Evolutionary conservation across 441 rosid genomes (phyloP).

Genomic region (Aquilaria agallochum): DNA sequence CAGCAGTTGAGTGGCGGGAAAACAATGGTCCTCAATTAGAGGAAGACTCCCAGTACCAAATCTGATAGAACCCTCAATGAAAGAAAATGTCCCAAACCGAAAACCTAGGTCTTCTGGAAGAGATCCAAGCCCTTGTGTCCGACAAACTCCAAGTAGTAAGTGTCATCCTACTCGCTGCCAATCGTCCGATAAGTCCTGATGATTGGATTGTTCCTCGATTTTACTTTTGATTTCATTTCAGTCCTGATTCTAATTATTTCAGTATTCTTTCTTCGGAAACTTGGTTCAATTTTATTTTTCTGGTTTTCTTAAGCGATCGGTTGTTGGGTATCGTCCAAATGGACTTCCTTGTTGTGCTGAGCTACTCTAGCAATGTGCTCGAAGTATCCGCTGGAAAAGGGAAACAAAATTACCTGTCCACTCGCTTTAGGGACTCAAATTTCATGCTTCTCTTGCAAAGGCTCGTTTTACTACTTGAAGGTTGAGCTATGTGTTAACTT

Average conservation of each 20-base stretch:
- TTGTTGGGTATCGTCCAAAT: constrained; percentile 4
- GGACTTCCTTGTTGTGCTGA: neutral
- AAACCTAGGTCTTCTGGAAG: constrained; percentile 62
- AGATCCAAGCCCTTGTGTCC: constrained; percentile 66
- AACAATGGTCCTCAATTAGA: constrained; percentile 14
- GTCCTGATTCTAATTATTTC: neutral
- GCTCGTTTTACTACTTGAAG: neutral
- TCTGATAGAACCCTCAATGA: neutral
- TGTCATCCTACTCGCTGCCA: constrained; percentile 1
- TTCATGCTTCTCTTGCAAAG: neutral
- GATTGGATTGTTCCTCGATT: neutral
- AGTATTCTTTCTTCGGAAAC: neutral
- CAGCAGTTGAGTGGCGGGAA: constrained; percentile 49
- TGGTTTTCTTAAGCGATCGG: neutral
- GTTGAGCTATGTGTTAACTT: constrained; percentile 3
- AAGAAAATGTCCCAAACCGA: constrained; percentile 40
- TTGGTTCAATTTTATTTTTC: constrained; percentile 1
- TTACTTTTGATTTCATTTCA: neutral
- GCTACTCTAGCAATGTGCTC: neutral
- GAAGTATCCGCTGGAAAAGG: neutral
- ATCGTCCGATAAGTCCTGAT: neutral
- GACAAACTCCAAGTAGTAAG: constrained; percentile 82
- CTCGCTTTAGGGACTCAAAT: neutral
- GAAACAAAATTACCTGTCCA: neutral
- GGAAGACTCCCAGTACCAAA: constrained; percentile 19